Evolutionary conservation across 768 basidiomycete genomes (phyloP).

Genomic region (Serendipita vermifera): DNA sequence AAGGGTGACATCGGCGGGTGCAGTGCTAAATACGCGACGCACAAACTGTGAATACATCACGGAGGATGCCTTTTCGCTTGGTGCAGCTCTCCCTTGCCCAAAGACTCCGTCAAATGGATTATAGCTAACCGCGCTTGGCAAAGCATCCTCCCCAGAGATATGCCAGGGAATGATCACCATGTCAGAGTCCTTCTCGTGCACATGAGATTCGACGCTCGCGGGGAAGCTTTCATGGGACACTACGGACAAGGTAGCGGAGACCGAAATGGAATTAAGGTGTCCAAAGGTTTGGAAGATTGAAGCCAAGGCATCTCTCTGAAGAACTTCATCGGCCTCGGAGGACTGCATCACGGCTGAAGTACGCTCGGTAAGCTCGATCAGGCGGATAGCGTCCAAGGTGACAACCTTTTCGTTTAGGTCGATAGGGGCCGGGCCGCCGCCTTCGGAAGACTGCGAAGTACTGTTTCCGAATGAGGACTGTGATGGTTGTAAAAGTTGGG

Average conservation of each 20-base stretch:
- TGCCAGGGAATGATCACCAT: constrained; percentile 79
- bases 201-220: constrained; percentile 54
- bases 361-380: constrained; percentile 70
- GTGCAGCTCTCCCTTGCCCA: constrained; percentile 21
- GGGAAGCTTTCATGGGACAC: constrained; percentile 28
- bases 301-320: constrained; percentile 59
- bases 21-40: constrained; percentile 60
- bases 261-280: constrained; percentile 42
- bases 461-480: not conserved
- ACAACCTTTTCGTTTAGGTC: constrained; percentile 22
- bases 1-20: constrained; percentile 61
- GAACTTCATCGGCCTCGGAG: constrained; percentile 50
- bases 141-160: constrained; percentile 27
- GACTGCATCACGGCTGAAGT: constrained; percentile 52
- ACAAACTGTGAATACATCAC: constrained; percentile 71
- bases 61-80: constrained; percentile 33
- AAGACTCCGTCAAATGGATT: constrained; percentile 70
- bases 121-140: constrained; percentile 15
- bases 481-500: constrained; percentile 57
- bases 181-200: constrained; percentile 44
- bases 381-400: constrained; percentile 60
- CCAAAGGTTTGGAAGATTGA: constrained; percentile 67
- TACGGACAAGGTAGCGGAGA: constrained; percentile 27
- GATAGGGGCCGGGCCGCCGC: not conserved
- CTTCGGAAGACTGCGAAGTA: not conserved